phyloP scores from a whole-genome alignment of 495 filamentous ascomycete genomes.

The Hypoxylon perforatum region DNA sequence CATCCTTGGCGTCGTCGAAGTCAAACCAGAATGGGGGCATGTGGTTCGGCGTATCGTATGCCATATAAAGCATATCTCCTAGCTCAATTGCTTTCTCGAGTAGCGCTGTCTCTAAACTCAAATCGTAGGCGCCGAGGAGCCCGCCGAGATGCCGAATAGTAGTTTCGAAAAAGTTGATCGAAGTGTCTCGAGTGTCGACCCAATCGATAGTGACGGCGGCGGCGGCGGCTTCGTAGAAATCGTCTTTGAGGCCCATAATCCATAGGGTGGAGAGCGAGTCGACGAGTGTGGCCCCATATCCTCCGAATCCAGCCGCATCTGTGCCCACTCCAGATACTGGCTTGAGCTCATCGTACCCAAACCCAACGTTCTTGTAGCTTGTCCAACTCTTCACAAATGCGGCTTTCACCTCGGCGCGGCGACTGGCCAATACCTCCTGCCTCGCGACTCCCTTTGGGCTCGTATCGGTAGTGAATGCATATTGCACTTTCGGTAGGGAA shows the following conservation, averaged over 20 bases:
- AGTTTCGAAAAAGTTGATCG: conserved; percentile 81
- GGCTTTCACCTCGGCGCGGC: conserved; percentile 66
- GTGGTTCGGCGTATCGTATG: conserved; percentile 91
- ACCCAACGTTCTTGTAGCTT: conserved; percentile 79
- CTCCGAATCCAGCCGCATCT: conserved; percentile 81
- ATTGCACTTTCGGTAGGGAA: conserved; percentile 53
- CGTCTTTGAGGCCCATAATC: conserved; percentile 93
- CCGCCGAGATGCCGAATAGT: conserved; percentile 85
- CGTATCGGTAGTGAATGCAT: conserved; percentile 49
- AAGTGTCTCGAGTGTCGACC: conserved; percentile 67
- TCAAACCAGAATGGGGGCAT: conserved; percentile 85
- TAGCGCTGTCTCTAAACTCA: conserved; percentile 74
- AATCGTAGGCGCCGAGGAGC: conserved; percentile 78
- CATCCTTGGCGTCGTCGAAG: conserved; percentile 46
- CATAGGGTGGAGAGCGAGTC: conserved; percentile 92
- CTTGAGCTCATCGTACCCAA: conserved; percentile 79
- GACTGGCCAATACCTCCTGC: conserved; percentile 56
- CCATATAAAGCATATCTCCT: conserved; percentile 83
- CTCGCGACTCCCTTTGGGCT: conserved; percentile 42
- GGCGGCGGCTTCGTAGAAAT: conserved; percentile 88
- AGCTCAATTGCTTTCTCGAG: conserved; percentile 85
- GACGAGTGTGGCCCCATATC: conserved; percentile 93
- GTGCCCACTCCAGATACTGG: conserved; percentile 65
- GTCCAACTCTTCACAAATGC: conserved; percentile 81
- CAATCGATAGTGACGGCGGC: conserved; percentile 86